A percentile compares a stretch with the other conserved stretches of the same genome.
These are phyloP conservation scores for Hyphopichia pseudoburtonii DNA, from an alignment of 1,139 yeast genomes.

Conservation along the genomic window DNA sequence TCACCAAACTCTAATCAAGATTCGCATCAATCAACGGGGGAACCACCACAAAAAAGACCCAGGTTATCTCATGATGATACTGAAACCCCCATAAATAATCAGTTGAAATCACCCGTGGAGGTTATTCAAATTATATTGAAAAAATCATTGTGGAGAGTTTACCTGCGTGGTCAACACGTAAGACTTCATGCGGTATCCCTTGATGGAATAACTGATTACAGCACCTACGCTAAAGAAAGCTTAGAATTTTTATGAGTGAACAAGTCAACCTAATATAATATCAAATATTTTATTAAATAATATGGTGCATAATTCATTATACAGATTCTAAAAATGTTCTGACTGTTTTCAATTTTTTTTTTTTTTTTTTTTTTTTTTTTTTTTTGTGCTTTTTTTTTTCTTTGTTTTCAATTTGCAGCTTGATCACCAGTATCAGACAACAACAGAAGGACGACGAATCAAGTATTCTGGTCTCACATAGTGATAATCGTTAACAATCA, in stretches of 20 bases:
- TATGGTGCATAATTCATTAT: background rate
- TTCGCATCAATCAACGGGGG: too few species aligned
- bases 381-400: background rate
- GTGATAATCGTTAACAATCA: conserved; percentile 12
- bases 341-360: background rate
- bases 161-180: conserved; percentile 22
- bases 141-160: conserved; percentile 36
- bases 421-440: conserved; percentile 1
- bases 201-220: conserved; percentile 31
- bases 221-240: conserved; percentile 16
- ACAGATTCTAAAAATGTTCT: background rate
- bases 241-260: conserved; percentile 19
- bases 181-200: conserved; percentile 31
- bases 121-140: conserved; percentile 33
- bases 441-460: conserved; percentile 8
- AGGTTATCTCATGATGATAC: too few species aligned
- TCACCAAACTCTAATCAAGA: too few species aligned
- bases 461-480: conserved; percentile 13
- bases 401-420: too few species aligned
- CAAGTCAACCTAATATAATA: background rate
- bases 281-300: background rate
- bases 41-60: too few species aligned
- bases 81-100: too few species aligned
- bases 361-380: background rate
- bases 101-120: conserved; percentile 14